Conservation (phyloP, 305 asterid genomes). For the Fraxinus albicans region DNA sequence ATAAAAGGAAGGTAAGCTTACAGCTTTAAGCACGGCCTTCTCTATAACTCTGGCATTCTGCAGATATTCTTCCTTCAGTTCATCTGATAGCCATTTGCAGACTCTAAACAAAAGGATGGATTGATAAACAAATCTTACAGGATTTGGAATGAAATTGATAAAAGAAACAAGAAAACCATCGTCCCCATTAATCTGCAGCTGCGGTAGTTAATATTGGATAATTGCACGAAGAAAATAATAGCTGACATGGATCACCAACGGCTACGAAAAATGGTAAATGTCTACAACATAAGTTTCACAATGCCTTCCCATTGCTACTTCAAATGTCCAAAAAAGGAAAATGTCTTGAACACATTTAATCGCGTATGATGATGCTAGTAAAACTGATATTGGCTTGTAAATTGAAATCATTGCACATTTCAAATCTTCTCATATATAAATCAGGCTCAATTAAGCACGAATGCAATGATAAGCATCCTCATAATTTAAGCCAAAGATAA, state of each 20-base stretch:
- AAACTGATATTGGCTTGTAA: background rate
- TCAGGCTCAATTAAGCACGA: background rate
- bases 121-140: slow-evolving; percentile 9
- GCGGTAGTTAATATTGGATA: background rate
- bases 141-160: slow-evolving; percentile 6
- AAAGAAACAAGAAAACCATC: slow-evolving; percentile 17
- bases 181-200: background rate
- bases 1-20: slow-evolving; percentile 38
- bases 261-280: background rate
- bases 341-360: background rate
- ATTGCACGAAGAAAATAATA: background rate
- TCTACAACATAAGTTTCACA: background rate
- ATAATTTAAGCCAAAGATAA: background rate
- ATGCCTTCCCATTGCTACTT: background rate
- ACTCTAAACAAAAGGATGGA: slow-evolving; percentile 41
- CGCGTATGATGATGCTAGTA: background rate
- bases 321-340: background rate
- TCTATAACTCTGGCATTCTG: slow-evolving; percentile 56
- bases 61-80: slow-evolving; percentile 61
- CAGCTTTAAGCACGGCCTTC: slow-evolving; percentile 76
- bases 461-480: background rate
- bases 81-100: slow-evolving; percentile 68
- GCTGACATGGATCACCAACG: background rate
- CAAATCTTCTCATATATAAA: background rate
- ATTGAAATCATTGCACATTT: background rate